These are phyloP conservation scores for Syzygium grande DNA, from an alignment of 345 rosid genomes.

Conservation along the genomic window DNA sequence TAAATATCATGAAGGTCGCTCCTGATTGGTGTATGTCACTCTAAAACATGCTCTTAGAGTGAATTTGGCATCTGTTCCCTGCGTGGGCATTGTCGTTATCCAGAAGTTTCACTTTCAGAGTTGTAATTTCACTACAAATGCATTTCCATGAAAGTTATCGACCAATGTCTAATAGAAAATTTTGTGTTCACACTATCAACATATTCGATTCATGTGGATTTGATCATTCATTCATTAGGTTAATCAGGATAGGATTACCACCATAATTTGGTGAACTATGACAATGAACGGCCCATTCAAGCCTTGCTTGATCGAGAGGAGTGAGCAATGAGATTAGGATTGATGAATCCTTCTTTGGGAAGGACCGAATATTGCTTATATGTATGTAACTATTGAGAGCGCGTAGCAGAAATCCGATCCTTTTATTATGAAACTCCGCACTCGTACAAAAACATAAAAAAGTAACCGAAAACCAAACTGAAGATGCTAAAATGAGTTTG, in stretches of 20 bases:
- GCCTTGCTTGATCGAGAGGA: background rate
- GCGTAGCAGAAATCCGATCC: too few relatives aligned
- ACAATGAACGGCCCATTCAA: background rate
- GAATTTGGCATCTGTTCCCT: background rate
- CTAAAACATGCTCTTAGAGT: background rate
- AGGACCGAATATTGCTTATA: too few relatives aligned
- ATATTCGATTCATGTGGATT: background rate
- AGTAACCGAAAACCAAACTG: background rate
- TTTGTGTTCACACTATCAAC: background rate
- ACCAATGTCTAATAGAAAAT: background rate
- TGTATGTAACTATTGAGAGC: too few relatives aligned
- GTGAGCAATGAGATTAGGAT: too few relatives aligned
- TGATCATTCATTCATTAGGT: background rate
- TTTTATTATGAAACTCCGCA: too few relatives aligned
- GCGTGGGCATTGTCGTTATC: background rate
- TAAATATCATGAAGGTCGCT: background rate
- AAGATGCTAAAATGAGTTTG: background rate
- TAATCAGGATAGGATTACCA: background rate
- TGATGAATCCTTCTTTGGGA: too few relatives aligned
- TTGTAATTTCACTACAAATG: background rate
- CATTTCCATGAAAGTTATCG: background rate
- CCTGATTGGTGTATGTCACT: background rate
- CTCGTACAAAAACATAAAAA: too few relatives aligned
- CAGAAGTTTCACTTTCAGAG: background rate
- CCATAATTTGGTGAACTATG: background rate